Evolutionary conservation across 306 rosid species (phyloP), one percentile per base, ranked within the genome.

Genomic region (Quercus parvula): DNA sequence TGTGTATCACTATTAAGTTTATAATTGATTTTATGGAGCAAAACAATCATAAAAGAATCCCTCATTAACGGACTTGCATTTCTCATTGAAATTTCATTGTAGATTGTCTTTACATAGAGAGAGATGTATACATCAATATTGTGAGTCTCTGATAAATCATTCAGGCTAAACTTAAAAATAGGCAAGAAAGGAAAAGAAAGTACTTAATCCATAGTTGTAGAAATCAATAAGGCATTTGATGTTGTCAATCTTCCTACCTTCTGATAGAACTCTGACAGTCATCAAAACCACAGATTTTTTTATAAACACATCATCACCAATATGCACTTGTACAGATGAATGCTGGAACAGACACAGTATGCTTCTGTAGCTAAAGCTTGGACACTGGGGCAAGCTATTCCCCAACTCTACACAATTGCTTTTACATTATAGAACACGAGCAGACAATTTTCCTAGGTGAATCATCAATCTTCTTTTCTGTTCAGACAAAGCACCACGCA

Each of bases 401-500:
- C 61, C 79, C 84, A 83, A 62, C 85, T 61, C 56, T 73, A 52
- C 33, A 56, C 62, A 62, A 70, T 79, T 74, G 58, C 75, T 87
- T 87, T 94, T 94, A 94, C 89, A 94, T 25, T 81, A 94, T 94
- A 75, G 92, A 87, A 91, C 99, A 94, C 10, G 97, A 88, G 78
- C 99, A 94, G 66, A 87, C 90, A 68, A 88, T 91, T 86, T 94
- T 94, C 89, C 87, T 88, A 14, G 96, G 91, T 28, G 88, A 76
- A 86, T 94, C 94, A 82, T 91, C 99, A 67, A 91, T 69, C 92
- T 91, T 94, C 87, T 94, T 91, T 70, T 90, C 99, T 94, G 95
- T 87, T 86, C 71, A 79, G 41, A 66, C 70, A 78, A 75, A 58
- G 20, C 66, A 19, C 70, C 73, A 71, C 38, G 64, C 66, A 79